Base-by-base conservation (phyloP, 208 protist genomes). In the Trypanosoma cruzi region DNA sequence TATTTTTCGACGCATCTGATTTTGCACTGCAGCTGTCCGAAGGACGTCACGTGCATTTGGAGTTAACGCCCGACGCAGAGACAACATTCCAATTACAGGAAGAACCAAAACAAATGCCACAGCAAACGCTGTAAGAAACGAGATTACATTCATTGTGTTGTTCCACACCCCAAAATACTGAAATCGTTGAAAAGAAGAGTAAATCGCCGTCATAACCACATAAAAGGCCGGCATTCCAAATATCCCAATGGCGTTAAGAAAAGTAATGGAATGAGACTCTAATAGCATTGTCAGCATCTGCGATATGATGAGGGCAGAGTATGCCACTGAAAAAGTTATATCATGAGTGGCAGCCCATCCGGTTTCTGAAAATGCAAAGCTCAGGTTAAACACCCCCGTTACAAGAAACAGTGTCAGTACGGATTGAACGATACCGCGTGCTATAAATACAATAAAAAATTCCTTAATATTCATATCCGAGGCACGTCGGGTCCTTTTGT, bases 261-360 rank as follows among this genome's bases (percentile, higher is more conserved):
- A 68, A 13, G 93, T 97, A 20, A 97, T 64, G 2, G 85, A 76
- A 75, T 97, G 80, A 31, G 93, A 97, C 55, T 97, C 90, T 26
- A 91, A 66, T 60, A 94, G 79, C 42, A 98, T 55, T 1, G 85
- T 95, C 20, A 93, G 44, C 31, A 95, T 64, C 69, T 98, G 95
- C 26, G 93, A 85, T 16, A 97, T 44, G 46, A 98, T 90, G 13
- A 97, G 68, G 0, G 87, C 71, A 4, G 90, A 91, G 77, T 98
- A 98, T 20, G 91, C 81, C 10, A 97, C 76, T 20, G 80, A 89
- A 64, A 86, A 96, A 22, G 77, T 77, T 18, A 94, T 76, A 60
- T 97, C 92, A 13, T 89, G 87, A 7, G 85, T 74, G 10, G 66
- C 73, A 4, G 75, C 56, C 11, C 68, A 59, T 11, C 89, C 93